Percentiles rank a stretch among this genome's conserved stretches.
Evolutionary conservation across 2,329 filamentous ascomycete species (phyloP).

Genomic region (Colletotrichum incanum): DNA sequence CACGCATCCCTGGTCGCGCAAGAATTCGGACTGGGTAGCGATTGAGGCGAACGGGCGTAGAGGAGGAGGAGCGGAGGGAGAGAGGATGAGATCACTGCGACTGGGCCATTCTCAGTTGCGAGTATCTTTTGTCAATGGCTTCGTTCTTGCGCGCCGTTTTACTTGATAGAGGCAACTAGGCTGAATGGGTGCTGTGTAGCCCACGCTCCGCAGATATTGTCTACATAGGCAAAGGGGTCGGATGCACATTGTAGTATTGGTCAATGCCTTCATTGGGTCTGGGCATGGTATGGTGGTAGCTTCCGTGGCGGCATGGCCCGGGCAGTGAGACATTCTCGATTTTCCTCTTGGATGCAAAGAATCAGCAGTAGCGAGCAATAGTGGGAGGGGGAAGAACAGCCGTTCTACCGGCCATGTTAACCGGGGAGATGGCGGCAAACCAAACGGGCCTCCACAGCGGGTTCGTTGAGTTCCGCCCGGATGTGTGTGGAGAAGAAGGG

Average conservation of each 20-base stretch:
- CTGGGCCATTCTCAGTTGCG: background rate
- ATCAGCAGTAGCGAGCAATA: constrained; percentile 14
- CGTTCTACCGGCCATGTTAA: constrained; percentile 35
- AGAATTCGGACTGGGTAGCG: background rate
- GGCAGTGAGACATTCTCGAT: constrained; percentile 32
- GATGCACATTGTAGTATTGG: constrained; percentile 12
- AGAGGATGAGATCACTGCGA: constrained; percentile 16
- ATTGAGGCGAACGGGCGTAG: background rate
- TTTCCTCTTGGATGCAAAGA: constrained; percentile 23
- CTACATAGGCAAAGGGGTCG: constrained; percentile 2
- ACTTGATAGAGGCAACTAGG: background rate
- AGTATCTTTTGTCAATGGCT: constrained; percentile 4
- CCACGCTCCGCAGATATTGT: constrained; percentile 6
- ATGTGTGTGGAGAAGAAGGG: constrained; percentile 28
- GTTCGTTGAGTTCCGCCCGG: constrained; percentile 34
- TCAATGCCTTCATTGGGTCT: constrained; percentile 14
- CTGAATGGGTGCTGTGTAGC: background rate
- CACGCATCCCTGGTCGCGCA: background rate
- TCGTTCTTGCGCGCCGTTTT: constrained; percentile 10
- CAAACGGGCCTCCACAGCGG: constrained; percentile 42
- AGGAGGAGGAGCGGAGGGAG: background rate
- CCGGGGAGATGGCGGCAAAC: constrained; percentile 33
- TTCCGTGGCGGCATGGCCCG: constrained; percentile 14
- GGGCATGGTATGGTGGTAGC: constrained; percentile 11
- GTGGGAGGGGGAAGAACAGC: constrained; percentile 35